Conservation (phyloP, 768 basidiomycete genomes). For the Fomitopsis serialis region DNA sequence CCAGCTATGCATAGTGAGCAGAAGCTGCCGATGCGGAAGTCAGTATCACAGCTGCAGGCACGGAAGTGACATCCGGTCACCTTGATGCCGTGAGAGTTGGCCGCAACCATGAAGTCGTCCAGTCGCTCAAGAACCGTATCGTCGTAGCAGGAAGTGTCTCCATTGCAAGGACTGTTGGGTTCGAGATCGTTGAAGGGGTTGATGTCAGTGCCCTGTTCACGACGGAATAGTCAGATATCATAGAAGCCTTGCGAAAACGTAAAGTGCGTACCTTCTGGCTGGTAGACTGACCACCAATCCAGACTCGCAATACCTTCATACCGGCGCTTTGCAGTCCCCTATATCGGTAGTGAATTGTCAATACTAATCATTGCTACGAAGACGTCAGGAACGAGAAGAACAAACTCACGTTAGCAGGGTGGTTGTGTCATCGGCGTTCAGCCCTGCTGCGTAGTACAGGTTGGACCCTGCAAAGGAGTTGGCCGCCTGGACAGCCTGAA, state of each 20-base stretch:
- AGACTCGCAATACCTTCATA: conserved; percentile 22
- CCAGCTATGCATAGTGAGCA: conserved; percentile 23
- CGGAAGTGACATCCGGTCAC: conserved; percentile 6
- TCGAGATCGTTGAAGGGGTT: conserved; percentile 28
- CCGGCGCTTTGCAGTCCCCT: conserved; percentile 18
- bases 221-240: not conserved
- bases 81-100: conserved; percentile 28
- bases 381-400: not conserved
- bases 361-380: not conserved
- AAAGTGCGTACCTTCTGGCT: conserved; percentile 13
- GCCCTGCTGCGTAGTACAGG: conserved; percentile 22
- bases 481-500: conserved; percentile 3
- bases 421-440: conserved; percentile 11
- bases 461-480: conserved; percentile 20
- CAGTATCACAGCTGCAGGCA: not conserved
- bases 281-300: conserved; percentile 18
- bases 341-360: not conserved
- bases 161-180: conserved; percentile 26
- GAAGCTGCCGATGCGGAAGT: conserved; percentile 2
- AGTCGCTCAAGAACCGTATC: conserved; percentile 30
- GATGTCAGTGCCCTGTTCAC: conserved; percentile 21
- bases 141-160: conserved; percentile 24
- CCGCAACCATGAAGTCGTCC: conserved; percentile 35
- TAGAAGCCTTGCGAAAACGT: not conserved
- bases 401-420: conserved; percentile 13